phyloP scores from a whole-genome alignment of 352 stramenopile genomes.

The Pythium myriotylum region DNA sequence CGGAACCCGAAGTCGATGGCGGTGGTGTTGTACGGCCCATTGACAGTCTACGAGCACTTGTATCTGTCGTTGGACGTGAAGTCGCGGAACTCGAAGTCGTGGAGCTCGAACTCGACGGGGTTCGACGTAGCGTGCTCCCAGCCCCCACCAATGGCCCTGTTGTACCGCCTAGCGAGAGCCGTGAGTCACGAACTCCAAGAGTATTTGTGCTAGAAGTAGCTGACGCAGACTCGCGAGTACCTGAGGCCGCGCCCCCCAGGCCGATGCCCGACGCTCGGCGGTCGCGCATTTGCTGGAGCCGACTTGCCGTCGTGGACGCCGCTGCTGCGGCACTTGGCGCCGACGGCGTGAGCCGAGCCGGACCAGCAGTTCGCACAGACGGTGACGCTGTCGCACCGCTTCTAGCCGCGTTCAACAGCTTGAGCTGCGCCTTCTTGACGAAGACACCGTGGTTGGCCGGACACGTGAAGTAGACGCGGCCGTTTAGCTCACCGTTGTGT shows the following conservation, averaged over 20 bases:
- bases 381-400: constrained; percentile 12
- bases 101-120: constrained; percentile 11
- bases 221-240: constrained; percentile 10
- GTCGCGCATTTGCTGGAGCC: constrained; percentile 42
- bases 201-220: constrained; percentile 12
- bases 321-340: constrained; percentile 5
- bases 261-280: constrained; percentile 39
- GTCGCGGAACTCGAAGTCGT: constrained; percentile 6
- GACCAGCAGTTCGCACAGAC: constrained; percentile 18
- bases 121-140: constrained; percentile 11
- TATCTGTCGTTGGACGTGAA: constrained; percentile 16
- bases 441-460: constrained; percentile 75
- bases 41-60: constrained; percentile 14
- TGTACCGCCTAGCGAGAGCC: constrained; percentile 15
- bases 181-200: constrained; percentile 4
- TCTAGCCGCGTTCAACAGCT: constrained; percentile 23
- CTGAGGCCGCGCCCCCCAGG: constrained; percentile 12
- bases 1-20: constrained; percentile 9
- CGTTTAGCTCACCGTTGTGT: constrained; percentile 86
- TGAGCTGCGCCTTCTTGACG: constrained; percentile 56
- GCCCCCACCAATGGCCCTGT: not conserved
- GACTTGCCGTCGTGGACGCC: constrained; percentile 19
- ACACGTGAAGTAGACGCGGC: constrained; percentile 80
- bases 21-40: constrained; percentile 18
- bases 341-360: constrained; percentile 3